Conservation (phyloP, 176 grass and related monocot genomes). For the Saccharum officinarum region DNA sequence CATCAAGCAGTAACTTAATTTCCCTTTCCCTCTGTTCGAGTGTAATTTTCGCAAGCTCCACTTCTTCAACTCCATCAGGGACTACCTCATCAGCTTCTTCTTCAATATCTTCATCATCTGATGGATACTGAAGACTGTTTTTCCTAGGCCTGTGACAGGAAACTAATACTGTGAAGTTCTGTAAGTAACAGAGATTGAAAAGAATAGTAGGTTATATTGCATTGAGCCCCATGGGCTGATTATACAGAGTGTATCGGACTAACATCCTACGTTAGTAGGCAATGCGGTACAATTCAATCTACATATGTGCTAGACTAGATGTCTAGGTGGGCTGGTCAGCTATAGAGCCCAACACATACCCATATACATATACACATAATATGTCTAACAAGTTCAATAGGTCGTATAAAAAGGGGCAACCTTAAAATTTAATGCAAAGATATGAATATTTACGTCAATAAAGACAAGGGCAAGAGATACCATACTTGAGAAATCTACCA, state of each 20-base stretch:
- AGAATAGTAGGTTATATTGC: too few species aligned
- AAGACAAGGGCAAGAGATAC: not conserved
- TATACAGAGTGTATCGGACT: too few species aligned
- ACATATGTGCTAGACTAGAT: too few species aligned
- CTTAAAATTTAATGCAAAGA: constrained; percentile 18
- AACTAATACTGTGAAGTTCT: constrained; percentile 12
- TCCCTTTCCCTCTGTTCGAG: constrained; percentile 87
- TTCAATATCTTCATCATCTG: constrained; percentile 96
- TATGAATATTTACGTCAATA: not conserved
- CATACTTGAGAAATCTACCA: constrained; percentile 11
- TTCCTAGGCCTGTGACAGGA: constrained; percentile 71
- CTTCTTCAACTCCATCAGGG: constrained; percentile 99
- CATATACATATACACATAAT: too few species aligned
- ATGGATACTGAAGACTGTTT: constrained; percentile 91
- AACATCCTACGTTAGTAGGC: too few species aligned
- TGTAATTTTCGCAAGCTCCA: constrained; percentile 94
- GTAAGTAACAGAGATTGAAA: too few species aligned
- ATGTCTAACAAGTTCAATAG: not conserved
- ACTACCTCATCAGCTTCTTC: constrained; percentile 99
- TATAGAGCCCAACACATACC: too few species aligned
- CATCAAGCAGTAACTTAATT: constrained; percentile 91
- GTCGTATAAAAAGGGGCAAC: not conserved
- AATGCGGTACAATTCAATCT: too few species aligned
- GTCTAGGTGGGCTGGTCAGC: too few species aligned
- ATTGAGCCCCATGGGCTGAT: too few species aligned